Base-by-base conservation (phyloP, 352 stramenopile species). In the Globisporangium perplexum region DNA sequence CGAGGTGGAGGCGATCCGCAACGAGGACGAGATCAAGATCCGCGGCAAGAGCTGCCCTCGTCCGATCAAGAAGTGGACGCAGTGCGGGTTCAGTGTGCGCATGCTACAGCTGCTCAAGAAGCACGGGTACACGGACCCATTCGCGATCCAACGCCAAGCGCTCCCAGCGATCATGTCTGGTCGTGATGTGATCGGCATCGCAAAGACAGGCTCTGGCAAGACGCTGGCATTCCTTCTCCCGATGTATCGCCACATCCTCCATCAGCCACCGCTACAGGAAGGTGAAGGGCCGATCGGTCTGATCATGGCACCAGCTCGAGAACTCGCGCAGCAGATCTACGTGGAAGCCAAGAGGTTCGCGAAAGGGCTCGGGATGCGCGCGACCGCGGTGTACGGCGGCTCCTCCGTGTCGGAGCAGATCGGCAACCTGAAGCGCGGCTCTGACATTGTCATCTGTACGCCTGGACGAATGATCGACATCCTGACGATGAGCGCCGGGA, bases 381-480 rank as follows among this genome's bases (percentile, higher is more conserved):
- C 93, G 24, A 98, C 96, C 23, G 93, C 94, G 23, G 96, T 99
- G 1, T 99, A 99, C 65, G 97, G 86, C 41, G 86, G 86, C 4
- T 92, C 83, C 0, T 88, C 81, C 11, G 95, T 99, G 10, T 96
- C 93, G 0, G 96, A 99, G 50, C 98, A 99, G 70, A 99, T 99
- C 67, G 96, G 80, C 10, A 98, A 99, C 66, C 64, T 99, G 39
- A 99, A 99, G 65, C 81, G 97, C n/a, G 97, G 98, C 45, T 97
- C 77, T 0, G 90, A 98, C 44, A 97, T 99, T 69, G 94, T 98
- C 10, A 98, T 99, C 31, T 98, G 96, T 24, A 99, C 97, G 7
- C 97, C 97, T 14, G 97, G 97, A 1, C 84, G 97, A 24, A 96
- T 99, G 83, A 99, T 99, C 72, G 97, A 99, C 69, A 99, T 99